These are phyloP conservation scores for Krasilnikovozyma curviuscula DNA, from an alignment of 768 basidiomycete species.

Conservation along the genomic window DNA sequence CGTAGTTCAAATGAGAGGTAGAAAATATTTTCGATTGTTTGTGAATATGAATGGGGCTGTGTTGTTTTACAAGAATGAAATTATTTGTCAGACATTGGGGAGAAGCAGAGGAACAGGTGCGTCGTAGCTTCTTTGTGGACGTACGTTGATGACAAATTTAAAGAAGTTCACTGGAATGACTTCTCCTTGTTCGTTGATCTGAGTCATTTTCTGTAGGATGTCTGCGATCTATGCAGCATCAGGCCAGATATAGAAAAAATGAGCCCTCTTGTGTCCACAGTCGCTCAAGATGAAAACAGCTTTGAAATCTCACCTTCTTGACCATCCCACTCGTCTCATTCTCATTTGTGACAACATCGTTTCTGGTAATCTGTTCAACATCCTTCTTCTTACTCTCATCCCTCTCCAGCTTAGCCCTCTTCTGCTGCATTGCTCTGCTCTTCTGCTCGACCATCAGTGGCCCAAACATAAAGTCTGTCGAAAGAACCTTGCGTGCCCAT, in stretches of 20 bases:
- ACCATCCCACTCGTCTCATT: slow-evolving; percentile 87
- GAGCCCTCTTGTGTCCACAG: neutral
- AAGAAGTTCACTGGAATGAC: slow-evolving; percentile 46
- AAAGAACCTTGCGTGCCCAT: too few species aligned
- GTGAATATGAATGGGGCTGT: slow-evolving; percentile 79
- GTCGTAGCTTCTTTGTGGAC: too few species aligned
- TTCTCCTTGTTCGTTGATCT: slow-evolving; percentile 25
- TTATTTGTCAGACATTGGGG: neutral
- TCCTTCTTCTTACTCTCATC: slow-evolving; percentile 21
- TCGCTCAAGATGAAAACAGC: too few species aligned
- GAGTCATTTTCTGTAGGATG: slow-evolving; percentile 32
- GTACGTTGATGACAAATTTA: slow-evolving; percentile 46
- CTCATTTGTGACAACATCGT: slow-evolving; percentile 38
- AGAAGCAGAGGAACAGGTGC: neutral
- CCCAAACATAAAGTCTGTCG: slow-evolving; percentile 11
- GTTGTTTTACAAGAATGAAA: slow-evolving; percentile 23
- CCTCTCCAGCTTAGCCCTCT: slow-evolving; percentile 33
- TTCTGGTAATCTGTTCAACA: neutral
- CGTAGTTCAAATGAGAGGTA: slow-evolving; percentile 82
- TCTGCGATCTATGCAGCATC: slow-evolving; percentile 39
- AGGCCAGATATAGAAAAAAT: neutral
- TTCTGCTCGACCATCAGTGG: slow-evolving; percentile 19
- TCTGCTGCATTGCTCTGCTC: slow-evolving; percentile 27
- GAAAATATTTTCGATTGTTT: slow-evolving; percentile 92
- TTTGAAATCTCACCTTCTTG: slow-evolving; percentile 41